These are phyloP conservation scores for Fusarium lateritium DNA, from an alignment of 2,329 filamentous ascomycete genomes.

Conservation along the genomic window DNA sequence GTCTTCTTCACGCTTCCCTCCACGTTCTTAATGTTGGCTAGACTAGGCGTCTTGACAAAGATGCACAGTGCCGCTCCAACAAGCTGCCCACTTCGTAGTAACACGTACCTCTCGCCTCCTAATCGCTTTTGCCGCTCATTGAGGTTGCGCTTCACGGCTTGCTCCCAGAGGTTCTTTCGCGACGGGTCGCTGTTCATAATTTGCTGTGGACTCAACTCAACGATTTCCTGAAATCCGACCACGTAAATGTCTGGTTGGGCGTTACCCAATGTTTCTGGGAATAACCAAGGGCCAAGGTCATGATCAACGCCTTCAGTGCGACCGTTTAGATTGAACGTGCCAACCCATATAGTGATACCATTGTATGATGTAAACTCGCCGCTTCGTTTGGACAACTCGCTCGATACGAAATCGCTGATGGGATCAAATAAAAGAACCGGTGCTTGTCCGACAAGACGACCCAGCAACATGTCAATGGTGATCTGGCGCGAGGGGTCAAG, in stretches of 20 bases:
- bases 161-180: conserved; percentile 88
- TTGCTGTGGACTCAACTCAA: conserved; percentile 96
- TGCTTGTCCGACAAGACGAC: conserved; percentile 84
- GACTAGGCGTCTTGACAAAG: conserved; percentile 84
- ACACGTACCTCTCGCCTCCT: conserved; percentile 84
- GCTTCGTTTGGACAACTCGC: conserved; percentile 78
- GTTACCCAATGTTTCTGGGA: conserved; percentile 70
- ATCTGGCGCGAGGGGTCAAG: conserved; percentile 92
- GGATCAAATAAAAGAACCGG: conserved; percentile 93
- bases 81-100: conserved; percentile 91
- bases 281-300: conserved; percentile 90
- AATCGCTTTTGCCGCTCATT: conserved; percentile 78
- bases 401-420: conserved; percentile 89
- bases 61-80: conserved; percentile 94
- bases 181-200: conserved; percentile 98
- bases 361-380: conserved; percentile 83
- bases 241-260: conserved; percentile 87
- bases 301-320: conserved; percentile 82
- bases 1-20: conserved; percentile 95
- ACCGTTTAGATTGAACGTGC: conserved; percentile 96
- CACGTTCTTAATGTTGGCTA: conserved; percentile 93
- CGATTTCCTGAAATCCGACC: conserved; percentile 97
- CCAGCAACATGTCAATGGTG: conserved; percentile 93
- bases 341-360: conserved; percentile 84
- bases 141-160: conserved; percentile 81